Evolutionary conservation across 371 early-diverging fungal genomes (phyloP).

Genomic region (Mortierella sp.): DNA sequence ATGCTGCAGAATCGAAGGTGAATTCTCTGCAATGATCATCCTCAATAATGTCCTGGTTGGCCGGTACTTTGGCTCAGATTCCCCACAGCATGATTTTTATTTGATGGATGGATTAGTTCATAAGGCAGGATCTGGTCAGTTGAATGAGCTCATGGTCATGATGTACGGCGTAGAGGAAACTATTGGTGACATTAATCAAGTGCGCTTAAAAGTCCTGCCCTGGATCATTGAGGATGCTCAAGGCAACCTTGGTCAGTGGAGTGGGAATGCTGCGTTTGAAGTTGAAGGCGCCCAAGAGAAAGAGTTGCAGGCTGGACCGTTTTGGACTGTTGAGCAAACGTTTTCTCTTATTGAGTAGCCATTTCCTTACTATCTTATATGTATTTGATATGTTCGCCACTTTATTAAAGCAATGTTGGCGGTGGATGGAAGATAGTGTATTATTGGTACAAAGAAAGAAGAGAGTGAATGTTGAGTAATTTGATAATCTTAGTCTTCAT

Average conservation of each 20-base stretch:
- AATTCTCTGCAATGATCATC: constrained; percentile 74
- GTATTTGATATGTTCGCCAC: no score
- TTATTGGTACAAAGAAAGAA: constrained; percentile 6
- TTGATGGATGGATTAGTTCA: constrained; percentile 72
- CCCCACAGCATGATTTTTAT: constrained; percentile 82
- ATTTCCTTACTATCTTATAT: neutral
- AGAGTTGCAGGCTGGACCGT: constrained; percentile 21
- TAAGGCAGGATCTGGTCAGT: constrained; percentile 21
- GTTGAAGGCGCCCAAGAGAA: constrained; percentile 6
- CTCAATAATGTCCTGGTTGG: constrained; percentile 75
- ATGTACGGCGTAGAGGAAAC: constrained; percentile 32
- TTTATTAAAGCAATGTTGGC: neutral
- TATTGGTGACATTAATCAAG: neutral
- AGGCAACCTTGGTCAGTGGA: constrained; percentile 35
- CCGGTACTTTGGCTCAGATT: constrained; percentile 81
- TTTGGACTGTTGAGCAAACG: constrained; percentile 37
- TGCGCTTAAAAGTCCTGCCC: constrained; percentile 21
- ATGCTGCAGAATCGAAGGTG: constrained; percentile 73
- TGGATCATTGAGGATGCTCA: constrained; percentile 49
- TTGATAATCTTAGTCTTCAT: constrained; percentile 32
- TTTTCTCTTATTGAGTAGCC: constrained; percentile 1
- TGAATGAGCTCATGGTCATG: constrained; percentile 45
- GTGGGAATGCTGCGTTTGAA: constrained; percentile 32
- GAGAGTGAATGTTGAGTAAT: neutral
- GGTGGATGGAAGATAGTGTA: neutral